These are phyloP conservation scores for Cenchrus purpureus DNA, from an alignment of 176 grass and related monocot species.

Conservation along the genomic window DNA sequence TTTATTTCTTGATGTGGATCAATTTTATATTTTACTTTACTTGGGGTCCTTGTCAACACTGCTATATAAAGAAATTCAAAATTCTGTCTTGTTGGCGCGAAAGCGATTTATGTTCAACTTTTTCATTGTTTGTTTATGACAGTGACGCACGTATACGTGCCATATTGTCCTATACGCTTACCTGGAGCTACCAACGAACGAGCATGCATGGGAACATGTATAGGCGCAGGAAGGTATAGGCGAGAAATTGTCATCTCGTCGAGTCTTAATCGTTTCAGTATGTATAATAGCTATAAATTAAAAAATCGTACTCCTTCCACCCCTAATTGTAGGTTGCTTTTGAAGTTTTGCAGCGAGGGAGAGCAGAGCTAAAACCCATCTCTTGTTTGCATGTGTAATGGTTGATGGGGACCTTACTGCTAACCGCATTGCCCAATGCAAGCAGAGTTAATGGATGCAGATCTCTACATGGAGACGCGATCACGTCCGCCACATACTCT, in stretches of 20 bases:
- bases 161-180: too few species aligned
- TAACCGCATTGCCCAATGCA: not conserved
- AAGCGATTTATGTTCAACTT: constrained; percentile 27
- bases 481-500: not conserved
- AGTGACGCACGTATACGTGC: constrained; percentile 3
- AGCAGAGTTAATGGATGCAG: not conserved
- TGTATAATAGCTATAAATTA: too few species aligned
- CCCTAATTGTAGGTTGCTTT: too few species aligned
- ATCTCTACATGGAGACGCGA: not conserved
- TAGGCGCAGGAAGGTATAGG: not conserved
- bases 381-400: not conserved
- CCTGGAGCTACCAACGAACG: not conserved
- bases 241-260: not conserved
- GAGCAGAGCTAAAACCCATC: not conserved
- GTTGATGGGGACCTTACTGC: not conserved
- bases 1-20: constrained; percentile 22
- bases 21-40: constrained; percentile 1
- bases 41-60: not conserved
- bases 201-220: not conserved
- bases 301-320: too few species aligned
- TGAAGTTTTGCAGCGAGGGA: too few species aligned
- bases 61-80: not conserved
- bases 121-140: not conserved
- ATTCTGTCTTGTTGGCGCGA: constrained; percentile 24
- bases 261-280: not conserved